phyloP scores from a whole-genome alignment of 202 grass and related monocot genomes.

The Dendrocalamus latiflorus region DNA sequence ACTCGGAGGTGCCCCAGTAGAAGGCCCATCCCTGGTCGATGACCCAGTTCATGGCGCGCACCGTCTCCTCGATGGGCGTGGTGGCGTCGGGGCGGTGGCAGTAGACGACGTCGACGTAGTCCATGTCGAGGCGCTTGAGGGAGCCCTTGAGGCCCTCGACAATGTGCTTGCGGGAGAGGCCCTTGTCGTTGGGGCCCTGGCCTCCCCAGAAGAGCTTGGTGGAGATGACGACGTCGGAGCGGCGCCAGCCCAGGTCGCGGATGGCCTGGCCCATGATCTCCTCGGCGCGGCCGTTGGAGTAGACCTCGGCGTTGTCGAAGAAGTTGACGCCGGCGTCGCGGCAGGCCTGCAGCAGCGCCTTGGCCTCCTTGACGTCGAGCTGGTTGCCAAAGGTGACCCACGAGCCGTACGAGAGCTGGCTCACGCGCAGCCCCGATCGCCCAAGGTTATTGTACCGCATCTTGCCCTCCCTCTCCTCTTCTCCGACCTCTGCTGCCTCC shows the following conservation, averaged over 20 bases:
- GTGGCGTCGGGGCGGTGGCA: slow-evolving; percentile 76
- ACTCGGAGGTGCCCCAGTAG: slow-evolving; percentile 96
- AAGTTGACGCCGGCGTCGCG: slow-evolving; percentile 93
- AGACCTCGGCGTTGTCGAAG: slow-evolving; percentile 99
- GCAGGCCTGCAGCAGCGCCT: slow-evolving; percentile 76
- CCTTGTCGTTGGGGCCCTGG: slow-evolving; percentile 93
- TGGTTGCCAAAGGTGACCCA: slow-evolving; percentile 99
- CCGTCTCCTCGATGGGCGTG: slow-evolving; percentile 91
- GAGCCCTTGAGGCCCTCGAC: slow-evolving; percentile 75
- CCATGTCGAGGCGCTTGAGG: slow-evolving; percentile 74
- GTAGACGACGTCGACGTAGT: slow-evolving; percentile 84
- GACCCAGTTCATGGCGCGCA: slow-evolving; percentile 88
- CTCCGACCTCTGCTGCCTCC: background rate
- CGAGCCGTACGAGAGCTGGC: slow-evolving; percentile 78
- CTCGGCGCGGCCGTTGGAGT: slow-evolving; percentile 90
- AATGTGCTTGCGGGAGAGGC: slow-evolving; percentile 91
- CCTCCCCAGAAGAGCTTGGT: slow-evolving; percentile 99
- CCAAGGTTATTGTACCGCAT: slow-evolving; percentile 99
- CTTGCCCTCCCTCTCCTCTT: too few species aligned
- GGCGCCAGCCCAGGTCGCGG: slow-evolving; percentile 90
- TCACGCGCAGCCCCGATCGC: slow-evolving; percentile 77
- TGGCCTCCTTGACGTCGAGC: slow-evolving; percentile 94
- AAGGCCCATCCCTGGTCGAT: slow-evolving; percentile 92
- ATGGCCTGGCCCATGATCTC: slow-evolving; percentile 99
- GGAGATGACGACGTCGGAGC: slow-evolving; percentile 86